Evolutionary conservation across 2,329 filamentous ascomycete species (phyloP).

Genomic region (Paecilomyces sp.): DNA sequence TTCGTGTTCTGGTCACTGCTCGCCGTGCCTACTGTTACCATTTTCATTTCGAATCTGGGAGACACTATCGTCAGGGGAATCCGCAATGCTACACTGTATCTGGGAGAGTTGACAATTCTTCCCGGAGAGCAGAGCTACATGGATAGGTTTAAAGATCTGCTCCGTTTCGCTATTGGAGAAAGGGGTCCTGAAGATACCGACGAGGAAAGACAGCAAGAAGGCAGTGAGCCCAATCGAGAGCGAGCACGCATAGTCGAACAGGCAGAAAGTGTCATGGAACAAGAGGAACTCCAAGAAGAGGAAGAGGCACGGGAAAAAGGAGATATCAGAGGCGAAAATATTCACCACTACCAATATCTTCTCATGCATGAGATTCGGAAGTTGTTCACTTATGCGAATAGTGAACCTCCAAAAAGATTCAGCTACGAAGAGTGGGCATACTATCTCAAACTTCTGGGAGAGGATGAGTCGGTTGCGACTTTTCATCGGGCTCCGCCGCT

Average conservation of each 20-base stretch:
- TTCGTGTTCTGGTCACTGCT: slow-evolving; percentile 36
- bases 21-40: slow-evolving; percentile 32
- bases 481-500: slow-evolving; percentile 17
- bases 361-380: slow-evolving; percentile 33
- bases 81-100: slow-evolving; percentile 48
- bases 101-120: slow-evolving; percentile 49
- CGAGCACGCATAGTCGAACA: slow-evolving; percentile 14
- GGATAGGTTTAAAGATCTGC: slow-evolving; percentile 17
- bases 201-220: slow-evolving; percentile 7
- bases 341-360: slow-evolving; percentile 42
- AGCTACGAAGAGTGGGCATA: slow-evolving; percentile 42
- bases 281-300: slow-evolving; percentile 35
- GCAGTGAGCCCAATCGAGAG: slow-evolving; percentile 4
- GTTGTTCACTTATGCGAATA: slow-evolving; percentile 28
- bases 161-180: slow-evolving; percentile 14
- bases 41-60: slow-evolving; percentile 33
- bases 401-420: slow-evolving; percentile 26
- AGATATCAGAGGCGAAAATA: slow-evolving; percentile 38
- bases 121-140: slow-evolving; percentile 40
- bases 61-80: slow-evolving; percentile 43
- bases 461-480: slow-evolving; percentile 34
- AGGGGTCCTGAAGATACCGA: slow-evolving; percentile 8
- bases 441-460: slow-evolving; percentile 41
- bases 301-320: slow-evolving; percentile 33
- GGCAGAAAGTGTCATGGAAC: slow-evolving; percentile 29